Percentiles rank a stretch among this genome's conserved stretches.
Evolutionary conservation across 768 basidiomycete species (phyloP).

Genomic region (Lyophyllum decastes): DNA sequence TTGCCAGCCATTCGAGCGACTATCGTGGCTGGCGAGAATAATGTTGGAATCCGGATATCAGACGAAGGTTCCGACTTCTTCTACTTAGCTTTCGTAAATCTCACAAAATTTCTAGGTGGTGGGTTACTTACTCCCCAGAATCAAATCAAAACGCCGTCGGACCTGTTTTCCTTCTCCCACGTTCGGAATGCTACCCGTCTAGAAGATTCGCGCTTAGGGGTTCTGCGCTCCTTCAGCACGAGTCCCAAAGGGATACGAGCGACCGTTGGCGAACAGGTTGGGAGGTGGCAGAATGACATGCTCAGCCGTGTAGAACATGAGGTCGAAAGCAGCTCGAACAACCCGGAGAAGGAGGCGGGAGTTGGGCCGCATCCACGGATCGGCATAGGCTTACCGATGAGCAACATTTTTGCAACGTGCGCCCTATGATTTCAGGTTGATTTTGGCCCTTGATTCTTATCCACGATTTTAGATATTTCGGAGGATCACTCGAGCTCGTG

Average conservation of each 20-base stretch:
- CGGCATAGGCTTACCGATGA: constrained; percentile 87
- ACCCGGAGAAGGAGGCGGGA: constrained; percentile 44
- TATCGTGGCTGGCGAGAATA: constrained; percentile 70
- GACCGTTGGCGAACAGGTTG: constrained; percentile 80
- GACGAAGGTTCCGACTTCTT: constrained; percentile 64
- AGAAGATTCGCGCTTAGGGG: constrained; percentile 65
- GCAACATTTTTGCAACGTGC: constrained; percentile 83
- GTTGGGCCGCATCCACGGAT: constrained; percentile 62
- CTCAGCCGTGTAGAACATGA: constrained; percentile 20
- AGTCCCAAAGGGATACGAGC: constrained; percentile 68
- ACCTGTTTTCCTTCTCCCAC: constrained; percentile 91
- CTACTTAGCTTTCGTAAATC: neutral
- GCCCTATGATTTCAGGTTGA: constrained; percentile 16
- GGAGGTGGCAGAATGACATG: constrained; percentile 39
- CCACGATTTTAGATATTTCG: constrained; percentile 63
- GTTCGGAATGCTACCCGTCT: constrained; percentile 73
- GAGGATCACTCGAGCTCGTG: constrained; percentile 76
- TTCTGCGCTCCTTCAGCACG: constrained; percentile 61
- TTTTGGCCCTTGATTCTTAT: constrained; percentile 1
- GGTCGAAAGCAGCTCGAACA: constrained; percentile 23
- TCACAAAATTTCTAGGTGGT: constrained; percentile 52
- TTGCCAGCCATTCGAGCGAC: constrained; percentile 74
- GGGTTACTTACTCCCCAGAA: constrained; percentile 56
- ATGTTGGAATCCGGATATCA: constrained; percentile 84
- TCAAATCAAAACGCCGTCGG: constrained; percentile 61